phyloP scores from a whole-genome alignment of 1,284 basidiomycete genomes.

The Cryptococcus sp. region DNA sequence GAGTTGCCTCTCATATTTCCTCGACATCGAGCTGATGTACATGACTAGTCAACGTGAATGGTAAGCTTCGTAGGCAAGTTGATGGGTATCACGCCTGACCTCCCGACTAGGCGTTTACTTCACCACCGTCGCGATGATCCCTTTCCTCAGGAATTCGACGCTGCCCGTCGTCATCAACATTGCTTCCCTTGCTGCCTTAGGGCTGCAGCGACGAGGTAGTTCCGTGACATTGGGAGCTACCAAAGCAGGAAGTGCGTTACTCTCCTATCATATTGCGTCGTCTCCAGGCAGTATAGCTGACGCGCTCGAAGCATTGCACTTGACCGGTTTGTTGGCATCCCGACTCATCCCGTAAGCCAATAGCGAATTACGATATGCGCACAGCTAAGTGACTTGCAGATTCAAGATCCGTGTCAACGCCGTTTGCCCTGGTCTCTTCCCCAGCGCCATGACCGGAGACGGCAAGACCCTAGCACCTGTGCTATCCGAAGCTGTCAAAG shows the following conservation, averaged over 20 bases:
- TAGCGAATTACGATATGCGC: not conserved
- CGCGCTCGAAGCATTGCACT: conserved; percentile 17
- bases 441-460: conserved; percentile 38
- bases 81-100: too few species aligned
- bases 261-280: conserved; percentile 36
- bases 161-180: conserved; percentile 37
- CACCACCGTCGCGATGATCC: conserved; percentile 32
- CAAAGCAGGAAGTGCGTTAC: conserved; percentile 9
- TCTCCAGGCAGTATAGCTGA: conserved; percentile 23
- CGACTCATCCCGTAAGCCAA: conserved; percentile 31
- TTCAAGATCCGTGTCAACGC: conserved; percentile 42
- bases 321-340: conserved; percentile 28
- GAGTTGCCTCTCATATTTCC: not conserved
- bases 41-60: conserved; percentile 40
- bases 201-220: conserved; percentile 23
- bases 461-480: conserved; percentile 2
- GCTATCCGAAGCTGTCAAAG: conserved; percentile 19
- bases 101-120: conserved; percentile 28
- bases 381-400: conserved; percentile 10
- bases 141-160: conserved; percentile 30
- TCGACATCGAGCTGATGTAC: not conserved
- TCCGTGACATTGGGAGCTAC: conserved; percentile 8
- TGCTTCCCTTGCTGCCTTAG: conserved; percentile 34
- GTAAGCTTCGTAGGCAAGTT: conserved; percentile 3
- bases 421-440: conserved; percentile 42